Percentiles rank a stretch among this genome's conserved stretches.
Evolutionary conservation across 805 yeast genomes (phyloP).

Genomic region (Kuraishia molischiana): DNA sequence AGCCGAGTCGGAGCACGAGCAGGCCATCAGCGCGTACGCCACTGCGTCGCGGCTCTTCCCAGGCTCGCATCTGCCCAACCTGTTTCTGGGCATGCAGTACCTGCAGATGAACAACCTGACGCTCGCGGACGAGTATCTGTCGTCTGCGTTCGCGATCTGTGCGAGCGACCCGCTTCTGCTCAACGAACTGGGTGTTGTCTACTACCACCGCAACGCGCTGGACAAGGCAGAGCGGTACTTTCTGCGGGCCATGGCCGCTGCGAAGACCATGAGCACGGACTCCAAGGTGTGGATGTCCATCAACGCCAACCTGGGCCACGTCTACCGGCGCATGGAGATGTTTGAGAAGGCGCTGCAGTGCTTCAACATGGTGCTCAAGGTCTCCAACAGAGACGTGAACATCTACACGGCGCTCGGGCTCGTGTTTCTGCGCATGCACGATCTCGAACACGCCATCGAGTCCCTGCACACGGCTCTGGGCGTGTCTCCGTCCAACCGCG

Average conservation of each 20-base stretch:
- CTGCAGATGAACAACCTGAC: conserved; percentile 75
- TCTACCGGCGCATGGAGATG: conserved; percentile 57
- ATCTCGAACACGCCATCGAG: conserved; percentile 58
- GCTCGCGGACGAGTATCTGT: conserved; percentile 78
- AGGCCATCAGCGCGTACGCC: conserved; percentile 94
- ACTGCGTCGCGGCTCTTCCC: conserved; percentile 89
- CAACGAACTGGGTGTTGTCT: conserved; percentile 90
- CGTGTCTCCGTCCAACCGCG: conserved; percentile 68
- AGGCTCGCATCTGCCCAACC: conserved; percentile 81
- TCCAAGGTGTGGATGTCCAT: conserved; percentile 80
- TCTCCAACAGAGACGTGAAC: conserved; percentile 59
- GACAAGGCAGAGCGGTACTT: conserved; percentile 62
- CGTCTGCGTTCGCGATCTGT: conserved; percentile 67
- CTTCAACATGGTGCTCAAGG: conserved; percentile 65
- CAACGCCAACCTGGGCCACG: conserved; percentile 82
- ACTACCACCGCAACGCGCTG: conserved; percentile 65
- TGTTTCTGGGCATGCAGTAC: conserved; percentile 95
- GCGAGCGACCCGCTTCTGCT: conserved; percentile 78
- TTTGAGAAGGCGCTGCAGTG: conserved; percentile 60
- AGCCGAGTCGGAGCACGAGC: conserved; percentile 97
- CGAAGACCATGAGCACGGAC: conserved; percentile 67
- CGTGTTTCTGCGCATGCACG: conserved; percentile 62
- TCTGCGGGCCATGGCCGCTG: conserved; percentile 60
- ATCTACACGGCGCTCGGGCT: conserved; percentile 80
- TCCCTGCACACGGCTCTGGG: conserved; percentile 75